Percentiles rank a stretch among this genome's conserved stretches.
Conservation (phyloP, 2,329 filamentous ascomycete genomes). For the Drechslerella stenobrocha region DNA sequence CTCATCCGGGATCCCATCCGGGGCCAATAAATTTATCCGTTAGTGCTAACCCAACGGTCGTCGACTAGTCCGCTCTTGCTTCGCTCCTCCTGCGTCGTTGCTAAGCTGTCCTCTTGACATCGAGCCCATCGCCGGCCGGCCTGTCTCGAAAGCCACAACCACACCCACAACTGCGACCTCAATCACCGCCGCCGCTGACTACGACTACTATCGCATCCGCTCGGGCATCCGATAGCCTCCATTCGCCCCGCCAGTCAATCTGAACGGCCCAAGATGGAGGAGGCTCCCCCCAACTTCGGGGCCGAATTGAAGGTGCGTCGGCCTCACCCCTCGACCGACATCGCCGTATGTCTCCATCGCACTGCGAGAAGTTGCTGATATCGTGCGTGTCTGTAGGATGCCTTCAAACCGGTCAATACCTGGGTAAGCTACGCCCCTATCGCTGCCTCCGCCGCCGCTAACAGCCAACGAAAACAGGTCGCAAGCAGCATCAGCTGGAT, state of each 20-base stretch:
- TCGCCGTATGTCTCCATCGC: background rate
- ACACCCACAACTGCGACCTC: background rate
- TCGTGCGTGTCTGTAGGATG: conserved; percentile 66
- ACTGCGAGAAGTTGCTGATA: conserved; percentile 19
- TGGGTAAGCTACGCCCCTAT: conserved; percentile 65
- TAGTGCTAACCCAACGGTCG: background rate
- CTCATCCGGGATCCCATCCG: conserved; percentile 33
- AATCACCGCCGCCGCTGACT: too few species aligned
- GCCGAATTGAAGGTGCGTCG: conserved; percentile 79
- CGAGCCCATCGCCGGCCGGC: background rate
- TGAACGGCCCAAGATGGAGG: conserved; percentile 59
- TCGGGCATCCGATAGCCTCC: background rate
- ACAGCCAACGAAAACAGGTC: conserved; percentile 59
- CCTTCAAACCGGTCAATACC: conserved; percentile 89
- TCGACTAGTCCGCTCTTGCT: background rate
- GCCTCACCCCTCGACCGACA: background rate
- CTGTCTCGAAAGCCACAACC: background rate
- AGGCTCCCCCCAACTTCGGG: conserved; percentile 83
- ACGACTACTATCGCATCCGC: background rate
- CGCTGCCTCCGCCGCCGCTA: background rate
- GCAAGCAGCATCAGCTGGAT: conserved; percentile 88
- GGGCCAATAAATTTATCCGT: conserved; percentile 16
- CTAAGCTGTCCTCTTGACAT: background rate
- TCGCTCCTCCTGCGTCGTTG: background rate
- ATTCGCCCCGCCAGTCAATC: background rate